phyloP scores from a whole-genome alignment of 2,329 filamentous ascomycete species.

The Pseudocercospora ulei region DNA sequence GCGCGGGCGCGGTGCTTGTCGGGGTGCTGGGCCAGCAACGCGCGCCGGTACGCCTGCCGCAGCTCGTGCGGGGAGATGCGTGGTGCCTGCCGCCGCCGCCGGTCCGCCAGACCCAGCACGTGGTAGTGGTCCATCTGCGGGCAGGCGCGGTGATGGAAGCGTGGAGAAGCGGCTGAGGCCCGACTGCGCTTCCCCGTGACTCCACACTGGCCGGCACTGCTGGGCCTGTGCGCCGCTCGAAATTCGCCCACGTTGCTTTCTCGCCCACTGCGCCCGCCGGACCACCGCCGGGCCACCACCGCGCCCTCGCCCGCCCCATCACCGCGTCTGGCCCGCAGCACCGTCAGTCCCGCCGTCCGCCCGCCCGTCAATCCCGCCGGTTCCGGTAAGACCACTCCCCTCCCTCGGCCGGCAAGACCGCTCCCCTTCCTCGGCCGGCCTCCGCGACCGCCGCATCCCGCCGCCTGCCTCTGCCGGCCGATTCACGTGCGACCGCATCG shows the following conservation, averaged over 20 bases:
- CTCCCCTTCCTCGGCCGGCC: constrained; percentile 6
- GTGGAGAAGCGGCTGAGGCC: too few species aligned
- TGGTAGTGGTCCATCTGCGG: constrained; percentile 26
- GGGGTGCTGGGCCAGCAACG: constrained; percentile 50
- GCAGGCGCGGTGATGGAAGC: too few species aligned
- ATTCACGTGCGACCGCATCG: constrained; percentile 1
- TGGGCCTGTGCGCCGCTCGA: not conserved
- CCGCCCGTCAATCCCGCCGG: constrained; percentile 2
- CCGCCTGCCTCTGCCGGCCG: constrained; percentile 2
- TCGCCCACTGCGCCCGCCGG: not conserved
- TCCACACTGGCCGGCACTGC: not conserved
- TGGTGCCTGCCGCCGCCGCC: constrained; percentile 18
- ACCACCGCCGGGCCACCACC: not conserved
- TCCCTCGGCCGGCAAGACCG: constrained; percentile 7
- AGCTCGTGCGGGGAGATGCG: constrained; percentile 34
- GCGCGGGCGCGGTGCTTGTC: constrained; percentile 44
- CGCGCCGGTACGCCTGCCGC: constrained; percentile 49
- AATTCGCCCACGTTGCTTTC: not conserved
- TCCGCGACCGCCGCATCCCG: constrained; percentile 4
- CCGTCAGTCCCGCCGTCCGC: too few species aligned
- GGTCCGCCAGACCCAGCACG: constrained; percentile 26
- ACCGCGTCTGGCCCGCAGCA: too few species aligned
- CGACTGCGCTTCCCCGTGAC: too few species aligned
- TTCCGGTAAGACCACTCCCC: constrained; percentile 7
- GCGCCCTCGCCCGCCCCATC: not conserved